Conservation (phyloP, 1,284 basidiomycete species). For the Ceratobasidium sp. region DNA sequence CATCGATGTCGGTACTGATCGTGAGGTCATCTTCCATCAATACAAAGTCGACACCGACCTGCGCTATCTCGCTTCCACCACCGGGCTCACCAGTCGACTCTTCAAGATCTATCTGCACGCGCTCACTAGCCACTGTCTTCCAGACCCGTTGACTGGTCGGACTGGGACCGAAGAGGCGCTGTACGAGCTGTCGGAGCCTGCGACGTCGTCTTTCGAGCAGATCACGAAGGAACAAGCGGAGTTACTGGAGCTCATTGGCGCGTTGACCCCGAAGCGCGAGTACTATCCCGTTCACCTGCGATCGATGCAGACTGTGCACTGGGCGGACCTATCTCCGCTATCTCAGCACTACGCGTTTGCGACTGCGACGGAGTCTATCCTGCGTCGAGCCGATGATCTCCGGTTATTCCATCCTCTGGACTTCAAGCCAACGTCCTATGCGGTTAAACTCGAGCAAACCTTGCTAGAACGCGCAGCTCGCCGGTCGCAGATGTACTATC, state of each 20-base stretch:
- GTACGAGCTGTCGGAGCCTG: conserved; percentile 58
- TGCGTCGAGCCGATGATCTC: conserved; percentile 5
- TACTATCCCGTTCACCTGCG: conserved; percentile 61
- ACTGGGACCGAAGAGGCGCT: conserved; percentile 66
- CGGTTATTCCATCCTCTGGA: conserved; percentile 6
- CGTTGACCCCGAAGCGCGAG: conserved; percentile 57
- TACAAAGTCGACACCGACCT: conserved; percentile 61
- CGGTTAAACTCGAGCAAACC: neutral
- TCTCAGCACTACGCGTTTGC: conserved; percentile 58
- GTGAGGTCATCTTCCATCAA: conserved; percentile 47
- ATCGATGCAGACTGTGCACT: conserved; percentile 60
- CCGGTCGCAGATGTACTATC: neutral
- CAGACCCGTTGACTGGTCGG: conserved; percentile 63
- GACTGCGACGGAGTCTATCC: neutral
- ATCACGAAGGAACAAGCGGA: conserved; percentile 55
- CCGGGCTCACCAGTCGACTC: conserved; percentile 57
- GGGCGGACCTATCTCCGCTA: conserved; percentile 54
- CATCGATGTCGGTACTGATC: neutral
- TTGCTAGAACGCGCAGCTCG: neutral
- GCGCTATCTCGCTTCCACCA: conserved; percentile 56
- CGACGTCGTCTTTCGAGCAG: conserved; percentile 59
- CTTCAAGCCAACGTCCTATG: neutral
- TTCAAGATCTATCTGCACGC: conserved; percentile 65
- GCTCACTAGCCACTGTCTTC: conserved; percentile 60
- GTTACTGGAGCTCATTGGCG: conserved; percentile 57